Evolutionary conservation across 2,329 filamentous ascomycete genomes (phyloP).

Genomic region (Aspergillus jensenii): DNA sequence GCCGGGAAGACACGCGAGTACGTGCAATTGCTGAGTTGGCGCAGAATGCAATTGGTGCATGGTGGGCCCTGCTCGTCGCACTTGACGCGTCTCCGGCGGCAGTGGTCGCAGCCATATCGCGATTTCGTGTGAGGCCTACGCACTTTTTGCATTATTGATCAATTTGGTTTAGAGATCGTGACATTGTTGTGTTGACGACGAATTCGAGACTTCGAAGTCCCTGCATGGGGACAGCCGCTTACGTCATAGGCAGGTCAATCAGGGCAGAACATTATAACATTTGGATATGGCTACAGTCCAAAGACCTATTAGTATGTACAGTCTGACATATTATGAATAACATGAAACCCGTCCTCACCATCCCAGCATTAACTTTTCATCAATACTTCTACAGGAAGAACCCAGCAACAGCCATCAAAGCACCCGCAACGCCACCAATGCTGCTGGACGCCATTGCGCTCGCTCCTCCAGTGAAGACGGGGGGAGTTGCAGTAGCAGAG

Average conservation of each 20-base stretch:
- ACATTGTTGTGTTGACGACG: no score
- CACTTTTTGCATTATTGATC: no score
- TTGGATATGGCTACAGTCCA: no score
- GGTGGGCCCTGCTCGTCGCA: conserved; percentile 34
- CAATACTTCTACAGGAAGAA: background rate
- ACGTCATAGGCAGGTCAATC: no score
- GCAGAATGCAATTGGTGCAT: conserved; percentile 30
- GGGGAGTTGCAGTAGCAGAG: background rate
- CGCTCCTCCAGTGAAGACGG: background rate
- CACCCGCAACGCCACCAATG: background rate
- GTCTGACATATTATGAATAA: no score
- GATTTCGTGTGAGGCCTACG: conserved; percentile 24
- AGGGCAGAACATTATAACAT: no score
- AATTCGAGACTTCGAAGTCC: no score
- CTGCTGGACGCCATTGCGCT: background rate
- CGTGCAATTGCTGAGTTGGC: conserved; percentile 24
- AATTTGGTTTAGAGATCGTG: no score
- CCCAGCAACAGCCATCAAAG: background rate
- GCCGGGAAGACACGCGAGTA: conserved; percentile 18
- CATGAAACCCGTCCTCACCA: no score
- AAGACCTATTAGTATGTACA: no score
- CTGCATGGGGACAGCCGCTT: no score
- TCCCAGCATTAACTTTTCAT: no score
- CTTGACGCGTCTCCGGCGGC: conserved; percentile 17
- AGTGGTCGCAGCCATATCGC: conserved; percentile 25